These are phyloP conservation scores for Closterium sp. DNA, from an alignment of 139 green algal genomes.

Conservation along the genomic window DNA sequence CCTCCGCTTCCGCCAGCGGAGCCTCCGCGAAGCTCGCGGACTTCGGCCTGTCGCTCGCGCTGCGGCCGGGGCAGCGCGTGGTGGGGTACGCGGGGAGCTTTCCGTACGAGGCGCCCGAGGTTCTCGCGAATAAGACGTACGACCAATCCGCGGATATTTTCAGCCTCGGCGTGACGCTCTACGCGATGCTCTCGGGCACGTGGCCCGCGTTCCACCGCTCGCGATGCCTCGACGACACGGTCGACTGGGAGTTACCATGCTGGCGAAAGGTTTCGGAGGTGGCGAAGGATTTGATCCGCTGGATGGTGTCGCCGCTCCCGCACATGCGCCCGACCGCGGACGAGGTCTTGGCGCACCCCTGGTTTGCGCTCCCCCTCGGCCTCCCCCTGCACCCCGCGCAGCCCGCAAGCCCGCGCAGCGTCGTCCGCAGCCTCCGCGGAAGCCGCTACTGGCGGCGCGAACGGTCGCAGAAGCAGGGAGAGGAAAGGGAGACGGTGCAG, in stretches of 20 bases:
- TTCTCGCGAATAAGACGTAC: background rate
- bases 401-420: background rate
- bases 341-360: background rate
- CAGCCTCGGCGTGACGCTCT: background rate
- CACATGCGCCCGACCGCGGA: background rate
- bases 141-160: background rate
- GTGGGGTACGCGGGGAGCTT: background rate
- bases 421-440: background rate
- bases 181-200: background rate
- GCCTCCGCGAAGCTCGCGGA: background rate
- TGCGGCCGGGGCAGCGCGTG: background rate
- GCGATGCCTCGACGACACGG: background rate
- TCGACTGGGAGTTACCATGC: background rate
- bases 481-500: background rate
- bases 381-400: background rate
- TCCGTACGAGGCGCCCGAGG: background rate
- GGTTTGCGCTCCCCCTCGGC: background rate
- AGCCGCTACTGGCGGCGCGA: background rate
- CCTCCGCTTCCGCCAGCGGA: no score
- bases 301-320: background rate
- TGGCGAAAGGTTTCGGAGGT: background rate
- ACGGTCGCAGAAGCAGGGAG: background rate
- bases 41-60: background rate
- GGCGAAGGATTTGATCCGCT: background rate
- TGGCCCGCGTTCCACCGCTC: background rate